phyloP scores from a whole-genome alignment of 2,329 filamentous ascomycete genomes.

The Periglandula ipomoeae region DNA sequence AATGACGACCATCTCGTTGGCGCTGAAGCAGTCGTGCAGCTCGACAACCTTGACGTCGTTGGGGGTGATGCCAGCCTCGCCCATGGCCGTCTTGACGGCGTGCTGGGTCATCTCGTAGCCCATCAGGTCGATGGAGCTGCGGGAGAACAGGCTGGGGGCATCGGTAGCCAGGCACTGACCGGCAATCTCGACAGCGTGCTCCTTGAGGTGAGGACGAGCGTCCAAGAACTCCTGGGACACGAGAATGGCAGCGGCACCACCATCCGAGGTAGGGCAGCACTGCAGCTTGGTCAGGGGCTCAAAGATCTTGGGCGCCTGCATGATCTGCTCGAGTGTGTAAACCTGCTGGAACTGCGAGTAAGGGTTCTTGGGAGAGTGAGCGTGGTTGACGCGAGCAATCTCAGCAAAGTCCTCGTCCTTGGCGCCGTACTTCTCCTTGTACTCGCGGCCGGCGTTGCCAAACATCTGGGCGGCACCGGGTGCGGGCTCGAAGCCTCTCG shows the following conservation, averaged over 20 bases:
- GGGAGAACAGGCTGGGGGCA: constrained; percentile 66
- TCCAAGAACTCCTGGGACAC: constrained; percentile 86
- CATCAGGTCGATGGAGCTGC: constrained; percentile 76
- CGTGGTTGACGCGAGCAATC: constrained; percentile 87
- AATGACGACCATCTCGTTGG: constrained; percentile 87
- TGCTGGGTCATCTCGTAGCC: constrained; percentile 76
- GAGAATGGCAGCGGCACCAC: constrained; percentile 77
- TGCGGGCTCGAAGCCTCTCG: constrained; percentile 70
- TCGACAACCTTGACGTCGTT: constrained; percentile 76
- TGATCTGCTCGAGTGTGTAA: constrained; percentile 78
- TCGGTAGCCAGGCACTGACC: constrained; percentile 87
- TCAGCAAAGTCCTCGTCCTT: constrained; percentile 82
- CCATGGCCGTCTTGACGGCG: constrained; percentile 61
- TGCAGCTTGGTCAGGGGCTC: constrained; percentile 93
- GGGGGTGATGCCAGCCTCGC: constrained; percentile 61
- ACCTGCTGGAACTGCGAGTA: constrained; percentile 97
- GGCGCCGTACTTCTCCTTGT: constrained; percentile 93
- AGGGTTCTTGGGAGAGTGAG: constrained; percentile 83
- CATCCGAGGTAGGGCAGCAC: constrained; percentile 94
- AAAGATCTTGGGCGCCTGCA: constrained; percentile 68
- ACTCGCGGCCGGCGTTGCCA: constrained; percentile 86
- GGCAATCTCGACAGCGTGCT: constrained; percentile 79
- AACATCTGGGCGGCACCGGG: constrained; percentile 90
- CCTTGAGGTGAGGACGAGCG: constrained; percentile 69
- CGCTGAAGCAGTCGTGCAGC: constrained; percentile 92